Percentiles rank a stretch among this genome's conserved stretches.
These are phyloP conservation scores for Hypoxylon fragiforme DNA, from an alignment of 495 filamentous ascomycete genomes.

Conservation along the genomic window DNA sequence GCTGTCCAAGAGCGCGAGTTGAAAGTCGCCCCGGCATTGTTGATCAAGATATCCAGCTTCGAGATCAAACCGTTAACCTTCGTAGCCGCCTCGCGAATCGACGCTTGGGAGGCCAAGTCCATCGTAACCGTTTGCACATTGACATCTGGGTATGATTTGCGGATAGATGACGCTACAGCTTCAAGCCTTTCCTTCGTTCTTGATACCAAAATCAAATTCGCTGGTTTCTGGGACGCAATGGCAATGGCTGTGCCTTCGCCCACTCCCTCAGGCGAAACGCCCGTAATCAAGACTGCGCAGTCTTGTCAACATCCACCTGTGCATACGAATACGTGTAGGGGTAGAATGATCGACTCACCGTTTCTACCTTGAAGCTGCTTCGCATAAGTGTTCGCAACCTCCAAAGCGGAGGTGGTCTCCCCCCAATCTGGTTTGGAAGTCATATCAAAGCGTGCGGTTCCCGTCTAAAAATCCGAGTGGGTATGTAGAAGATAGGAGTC, in stretches of 20 bases:
- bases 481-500: too few species aligned
- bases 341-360: constrained; percentile 24
- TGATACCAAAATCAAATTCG: constrained; percentile 57
- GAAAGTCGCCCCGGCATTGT: constrained; percentile 55
- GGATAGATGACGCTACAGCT: constrained; percentile 47
- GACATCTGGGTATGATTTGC: constrained; percentile 36
- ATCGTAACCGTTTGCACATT: constrained; percentile 46
- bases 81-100: constrained; percentile 48
- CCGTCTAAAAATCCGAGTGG: neutral
- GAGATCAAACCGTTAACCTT: constrained; percentile 45
- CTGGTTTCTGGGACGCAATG: constrained; percentile 56
- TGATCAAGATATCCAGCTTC: constrained; percentile 57
- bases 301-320: too few species aligned
- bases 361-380: constrained; percentile 43
- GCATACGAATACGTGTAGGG: too few species aligned
- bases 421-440: constrained; percentile 49
- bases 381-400: constrained; percentile 48
- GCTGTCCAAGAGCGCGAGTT: constrained; percentile 40
- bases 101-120: constrained; percentile 51
- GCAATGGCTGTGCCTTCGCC: constrained; percentile 56
- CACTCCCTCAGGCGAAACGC: constrained; percentile 56
- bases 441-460: constrained; percentile 27
- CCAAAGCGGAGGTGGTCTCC: constrained; percentile 45
- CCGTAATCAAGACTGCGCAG: constrained; percentile 49
- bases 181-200: constrained; percentile 56